Evolutionary conservation across 2,329 filamentous ascomycete species (phyloP).

Genomic region (Emmonsiellopsis sp.): DNA sequence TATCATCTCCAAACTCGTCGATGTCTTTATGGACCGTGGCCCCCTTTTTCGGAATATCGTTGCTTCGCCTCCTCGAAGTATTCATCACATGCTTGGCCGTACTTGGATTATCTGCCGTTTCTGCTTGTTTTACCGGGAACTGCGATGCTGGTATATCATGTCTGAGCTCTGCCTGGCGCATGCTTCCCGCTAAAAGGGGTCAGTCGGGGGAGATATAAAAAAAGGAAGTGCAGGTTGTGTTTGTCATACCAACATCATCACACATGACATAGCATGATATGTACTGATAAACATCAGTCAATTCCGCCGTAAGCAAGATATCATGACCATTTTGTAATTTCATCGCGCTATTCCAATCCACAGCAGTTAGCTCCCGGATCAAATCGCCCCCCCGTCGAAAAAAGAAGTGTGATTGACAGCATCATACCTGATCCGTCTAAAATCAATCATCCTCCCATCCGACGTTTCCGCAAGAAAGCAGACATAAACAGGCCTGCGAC

Average conservation of each 20-base stretch:
- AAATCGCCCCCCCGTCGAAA: neutral
- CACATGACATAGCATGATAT: conserved; percentile 68
- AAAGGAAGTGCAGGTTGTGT: neutral
- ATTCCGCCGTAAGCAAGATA: conserved; percentile 49
- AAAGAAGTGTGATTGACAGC: neutral
- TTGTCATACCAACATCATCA: conserved; percentile 61
- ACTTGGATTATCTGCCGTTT: neutral
- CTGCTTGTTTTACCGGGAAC: conserved; percentile 28
- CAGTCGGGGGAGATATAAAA: neutral
- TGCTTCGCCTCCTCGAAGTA: conserved; percentile 13
- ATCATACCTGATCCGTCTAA: conserved; percentile 47
- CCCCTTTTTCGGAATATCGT: conserved; percentile 12
- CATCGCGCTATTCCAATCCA: conserved; percentile 44
- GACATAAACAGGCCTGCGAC: conserved; percentile 55
- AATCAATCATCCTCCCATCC: conserved; percentile 61
- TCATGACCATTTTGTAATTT: conserved; percentile 56
- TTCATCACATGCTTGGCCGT: conserved; percentile 3
- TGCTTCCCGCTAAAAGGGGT: conserved; percentile 45
- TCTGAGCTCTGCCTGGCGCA: conserved; percentile 44
- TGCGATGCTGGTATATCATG: conserved; percentile 39
- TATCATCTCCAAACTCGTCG: conserved; percentile 47
- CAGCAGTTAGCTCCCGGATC: conserved; percentile 8
- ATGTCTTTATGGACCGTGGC: conserved; percentile 9
- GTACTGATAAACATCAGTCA: conserved; percentile 47
- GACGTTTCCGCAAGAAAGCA: conserved; percentile 67